Evolutionary conservation across 768 basidiomycete species (phyloP), one percentile per base, ranked within the genome.

Genomic region (Tulasnella sp.): DNA sequence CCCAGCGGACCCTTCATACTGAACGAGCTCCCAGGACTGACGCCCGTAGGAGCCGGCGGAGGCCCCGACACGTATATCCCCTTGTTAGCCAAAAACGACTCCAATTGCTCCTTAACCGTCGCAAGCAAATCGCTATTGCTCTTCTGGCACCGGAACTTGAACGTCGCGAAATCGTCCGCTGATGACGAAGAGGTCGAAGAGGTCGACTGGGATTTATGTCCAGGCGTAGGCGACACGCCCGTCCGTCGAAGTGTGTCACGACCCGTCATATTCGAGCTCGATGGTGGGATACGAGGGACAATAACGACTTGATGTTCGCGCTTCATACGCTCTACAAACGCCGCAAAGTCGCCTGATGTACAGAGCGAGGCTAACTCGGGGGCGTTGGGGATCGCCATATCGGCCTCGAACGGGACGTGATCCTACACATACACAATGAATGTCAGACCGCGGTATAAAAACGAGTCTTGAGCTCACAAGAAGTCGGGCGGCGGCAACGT

Each of bases 401-500:
- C 90, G 12, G 91, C 92, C 68, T 97, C 92, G 66, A 94, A 94
- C 3, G 91, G 92, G 59, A 97, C 89, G 65, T 94, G 90, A 66
- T 96, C 91, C 91, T 94, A 65, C 6, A 29, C 8, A 21, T 15
- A 57, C n/a, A 42, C 41, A 51, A 61, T 31, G 6, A 53, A 6
- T 12, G 35, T 56, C 31, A 53, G 39, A 7, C 23, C 17, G 55
- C 12, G 0, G 11, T 6, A 34, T 11, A 14, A 9, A 11, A 34
- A 49, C 32, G 56, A 57, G 6, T 49, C 37, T 48, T 25, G 11
- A 29, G 71, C 83, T 36, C 66, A 91, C 89, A 70, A 98, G 72
- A 56, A 98, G 74, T 92, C 96, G 96, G 6, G 93, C 85, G 25
- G 87, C 89, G 21, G 94, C 91, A 63, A 97, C 96, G 67, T 93